A percentile compares a stretch with the other conserved stretches of the same genome.
Conservation (phyloP, 768 basidiomycete genomes). For the Boletus rubropictus region DNA sequence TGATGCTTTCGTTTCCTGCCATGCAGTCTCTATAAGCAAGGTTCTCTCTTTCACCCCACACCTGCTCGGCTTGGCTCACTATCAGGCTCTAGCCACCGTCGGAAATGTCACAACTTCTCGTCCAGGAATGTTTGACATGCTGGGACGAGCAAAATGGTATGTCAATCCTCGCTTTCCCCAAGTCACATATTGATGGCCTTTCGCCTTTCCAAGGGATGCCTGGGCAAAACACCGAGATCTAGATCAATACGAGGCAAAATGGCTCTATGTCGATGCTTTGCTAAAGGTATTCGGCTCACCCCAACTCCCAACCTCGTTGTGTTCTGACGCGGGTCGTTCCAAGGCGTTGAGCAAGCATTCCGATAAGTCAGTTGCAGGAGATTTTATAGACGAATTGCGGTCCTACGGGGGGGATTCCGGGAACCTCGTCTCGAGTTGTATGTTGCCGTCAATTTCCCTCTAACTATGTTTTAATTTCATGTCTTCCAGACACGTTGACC, state of each 20-base stretch:
- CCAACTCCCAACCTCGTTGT: not conserved
- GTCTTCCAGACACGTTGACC: slow-evolving; percentile 30
- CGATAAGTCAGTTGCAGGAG: slow-evolving; percentile 71
- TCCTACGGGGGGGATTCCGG: slow-evolving; percentile 66
- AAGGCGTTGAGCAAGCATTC: slow-evolving; percentile 80
- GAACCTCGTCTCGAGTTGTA: slow-evolving; percentile 64
- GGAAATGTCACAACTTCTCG: slow-evolving; percentile 78
- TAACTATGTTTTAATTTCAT: not conserved
- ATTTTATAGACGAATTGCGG: slow-evolving; percentile 72
- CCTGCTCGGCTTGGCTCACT: slow-evolving; percentile 1
- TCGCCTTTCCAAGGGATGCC: slow-evolving; percentile 60
- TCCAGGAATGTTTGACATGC: slow-evolving; percentile 86
- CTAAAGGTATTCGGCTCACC: slow-evolving; percentile 52
- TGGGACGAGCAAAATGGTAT: slow-evolving; percentile 91
- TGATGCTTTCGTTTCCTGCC: slow-evolving; percentile 5
- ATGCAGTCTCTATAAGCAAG: slow-evolving; percentile 88
- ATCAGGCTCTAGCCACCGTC: slow-evolving; percentile 59
- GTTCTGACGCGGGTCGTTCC: not conserved
- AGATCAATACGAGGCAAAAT: slow-evolving; percentile 74
- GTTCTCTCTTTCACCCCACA: slow-evolving; percentile 33
- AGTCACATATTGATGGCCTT: slow-evolving; percentile 21
- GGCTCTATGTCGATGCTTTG: slow-evolving; percentile 83
- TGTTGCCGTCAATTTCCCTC: slow-evolving; percentile 9
- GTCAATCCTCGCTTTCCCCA: slow-evolving; percentile 14
- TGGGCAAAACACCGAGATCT: slow-evolving; percentile 92